Evolutionary conservation across 805 yeast species (phyloP).

Genomic region (Metschnikowia corniflorae): DNA sequence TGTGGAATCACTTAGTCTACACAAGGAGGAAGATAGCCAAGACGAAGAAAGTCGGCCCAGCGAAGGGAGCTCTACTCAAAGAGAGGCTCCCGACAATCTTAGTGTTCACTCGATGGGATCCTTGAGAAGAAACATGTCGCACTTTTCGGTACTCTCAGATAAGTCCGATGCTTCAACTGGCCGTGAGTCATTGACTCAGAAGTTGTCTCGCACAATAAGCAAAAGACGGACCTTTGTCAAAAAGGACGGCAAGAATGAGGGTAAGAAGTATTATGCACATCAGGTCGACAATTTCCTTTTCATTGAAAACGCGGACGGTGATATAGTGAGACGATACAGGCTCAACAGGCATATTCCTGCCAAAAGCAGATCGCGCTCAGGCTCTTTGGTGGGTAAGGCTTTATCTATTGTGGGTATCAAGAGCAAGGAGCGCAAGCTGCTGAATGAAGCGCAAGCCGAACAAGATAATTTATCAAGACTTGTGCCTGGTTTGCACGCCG

Average conservation of each 20-base stretch:
- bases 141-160: constrained; percentile 29
- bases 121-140: constrained; percentile 33
- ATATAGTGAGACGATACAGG: constrained; percentile 74
- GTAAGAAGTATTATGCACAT: constrained; percentile 53
- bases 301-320: constrained; percentile 91
- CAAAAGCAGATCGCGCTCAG: constrained; percentile 32
- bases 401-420: constrained; percentile 55
- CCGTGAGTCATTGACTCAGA: constrained; percentile 12
- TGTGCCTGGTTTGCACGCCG: constrained; percentile 5
- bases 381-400: constrained; percentile 44
- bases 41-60: not conserved
- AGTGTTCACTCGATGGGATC: constrained; percentile 42
- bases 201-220: constrained; percentile 12
- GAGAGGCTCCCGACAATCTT: constrained; percentile 13
- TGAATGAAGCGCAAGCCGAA: not conserved
- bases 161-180: constrained; percentile 13
- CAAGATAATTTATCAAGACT: not conserved
- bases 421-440: constrained; percentile 8
- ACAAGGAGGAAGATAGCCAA: constrained; percentile 1
- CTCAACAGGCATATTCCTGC: constrained; percentile 52
- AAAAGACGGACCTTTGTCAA: constrained; percentile 26
- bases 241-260: constrained; percentile 33
- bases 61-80: not conserved
- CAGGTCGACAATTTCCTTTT: constrained; percentile 73
- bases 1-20: constrained; percentile 47